Evolutionary conservation across 2,329 filamentous ascomycete genomes (phyloP).

Genomic region (Clonostachys rhizophaga): DNA sequence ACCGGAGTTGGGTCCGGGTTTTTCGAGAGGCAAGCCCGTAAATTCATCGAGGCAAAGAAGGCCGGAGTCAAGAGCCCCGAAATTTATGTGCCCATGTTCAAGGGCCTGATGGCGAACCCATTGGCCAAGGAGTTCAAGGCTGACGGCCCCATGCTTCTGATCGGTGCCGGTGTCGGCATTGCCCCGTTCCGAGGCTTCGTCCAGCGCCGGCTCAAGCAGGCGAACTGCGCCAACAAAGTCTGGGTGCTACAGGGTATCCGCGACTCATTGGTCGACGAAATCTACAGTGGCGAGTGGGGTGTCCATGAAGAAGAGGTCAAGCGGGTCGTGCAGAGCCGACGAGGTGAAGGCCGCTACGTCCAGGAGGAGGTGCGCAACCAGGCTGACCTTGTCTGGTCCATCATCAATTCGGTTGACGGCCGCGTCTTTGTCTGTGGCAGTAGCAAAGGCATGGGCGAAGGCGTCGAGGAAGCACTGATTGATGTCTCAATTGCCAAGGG

Average conservation of each 20-base stretch:
- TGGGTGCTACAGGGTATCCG: slow-evolving; percentile 93
- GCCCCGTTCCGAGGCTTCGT: slow-evolving; percentile 98
- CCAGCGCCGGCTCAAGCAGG: slow-evolving; percentile 85
- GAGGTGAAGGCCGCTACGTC: slow-evolving; percentile 82
- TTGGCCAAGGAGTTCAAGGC: slow-evolving; percentile 86
- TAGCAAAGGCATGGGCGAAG: slow-evolving; percentile 95
- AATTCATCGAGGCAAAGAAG: slow-evolving; percentile 64
- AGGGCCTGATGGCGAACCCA: slow-evolving; percentile 95
- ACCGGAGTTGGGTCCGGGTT: slow-evolving; percentile 91
- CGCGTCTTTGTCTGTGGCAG: slow-evolving; percentile 95
- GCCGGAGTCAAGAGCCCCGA: slow-evolving; percentile 52
- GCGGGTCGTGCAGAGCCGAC: slow-evolving; percentile 72
- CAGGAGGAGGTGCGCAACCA: slow-evolving; percentile 92
- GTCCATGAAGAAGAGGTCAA: slow-evolving; percentile 86
- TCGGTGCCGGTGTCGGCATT: slow-evolving; percentile 93
- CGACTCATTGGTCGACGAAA: slow-evolving; percentile 91
- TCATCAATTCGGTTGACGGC: slow-evolving; percentile 93
- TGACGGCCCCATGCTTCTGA: slow-evolving; percentile 95
- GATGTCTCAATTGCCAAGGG: slow-evolving; percentile 93
- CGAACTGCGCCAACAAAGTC: slow-evolving; percentile 96
- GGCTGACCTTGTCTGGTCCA: slow-evolving; percentile 96
- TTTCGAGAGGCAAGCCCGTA: slow-evolving; percentile 78
- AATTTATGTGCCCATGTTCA: slow-evolving; percentile 91
- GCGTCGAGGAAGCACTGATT: slow-evolving; percentile 81
- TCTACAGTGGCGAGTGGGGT: slow-evolving; percentile 95